Conservation (phyloP, 306 rosid species). For the Adenanthera pavonina region DNA sequence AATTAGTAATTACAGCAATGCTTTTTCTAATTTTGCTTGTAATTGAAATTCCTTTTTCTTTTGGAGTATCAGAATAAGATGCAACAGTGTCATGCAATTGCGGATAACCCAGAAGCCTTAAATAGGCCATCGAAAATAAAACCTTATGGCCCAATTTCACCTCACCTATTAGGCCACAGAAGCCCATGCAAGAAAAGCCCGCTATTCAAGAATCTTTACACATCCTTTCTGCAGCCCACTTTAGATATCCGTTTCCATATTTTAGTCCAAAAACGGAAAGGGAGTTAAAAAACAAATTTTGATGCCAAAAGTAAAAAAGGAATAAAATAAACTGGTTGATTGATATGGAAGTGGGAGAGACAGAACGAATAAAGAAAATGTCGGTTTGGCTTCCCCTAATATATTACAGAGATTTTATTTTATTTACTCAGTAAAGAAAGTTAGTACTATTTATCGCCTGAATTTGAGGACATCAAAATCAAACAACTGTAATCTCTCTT, state of each 20-base stretch:
- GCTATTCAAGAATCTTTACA: background rate
- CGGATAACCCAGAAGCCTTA: too few relatives aligned
- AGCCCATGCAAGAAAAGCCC: background rate
- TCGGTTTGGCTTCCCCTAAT: conserved; percentile 26
- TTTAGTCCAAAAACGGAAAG: background rate
- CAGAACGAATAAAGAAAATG: conserved; percentile 12
- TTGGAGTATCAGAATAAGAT: too few relatives aligned
- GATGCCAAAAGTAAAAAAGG: background rate
- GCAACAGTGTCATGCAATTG: too few relatives aligned
- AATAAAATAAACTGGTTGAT: background rate
- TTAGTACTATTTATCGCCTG: background rate
- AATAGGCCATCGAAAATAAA: background rate
- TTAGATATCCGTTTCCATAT: background rate
- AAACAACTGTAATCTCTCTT: background rate
- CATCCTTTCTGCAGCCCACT: background rate
- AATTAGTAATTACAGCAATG: too few relatives aligned
- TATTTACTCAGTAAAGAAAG: background rate
- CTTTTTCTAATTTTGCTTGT: too few relatives aligned
- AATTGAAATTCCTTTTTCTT: too few relatives aligned
- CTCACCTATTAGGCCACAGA: too few relatives aligned
- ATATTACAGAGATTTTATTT: background rate
- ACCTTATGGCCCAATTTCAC: background rate
- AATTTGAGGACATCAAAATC: background rate
- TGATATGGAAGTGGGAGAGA: background rate
- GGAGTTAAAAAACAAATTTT: background rate